A percentile compares a stretch with the other conserved stretches of the same genome.
These are phyloP conservation scores for Aspergillus vadensis DNA, from an alignment of 2,329 filamentous ascomycete species.

Conservation along the genomic window DNA sequence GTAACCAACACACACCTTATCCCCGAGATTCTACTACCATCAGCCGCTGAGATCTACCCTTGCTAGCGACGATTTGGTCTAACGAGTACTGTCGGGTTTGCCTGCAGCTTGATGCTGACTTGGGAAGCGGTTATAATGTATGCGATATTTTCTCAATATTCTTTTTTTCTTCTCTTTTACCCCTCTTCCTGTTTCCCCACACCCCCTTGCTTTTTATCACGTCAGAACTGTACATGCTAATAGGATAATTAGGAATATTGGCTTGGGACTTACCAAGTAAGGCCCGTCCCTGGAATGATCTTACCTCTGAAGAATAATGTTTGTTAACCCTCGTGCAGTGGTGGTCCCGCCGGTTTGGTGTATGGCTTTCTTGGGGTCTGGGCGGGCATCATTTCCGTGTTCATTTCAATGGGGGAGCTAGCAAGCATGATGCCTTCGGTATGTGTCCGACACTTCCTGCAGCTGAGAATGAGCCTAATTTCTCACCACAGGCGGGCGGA, in stretches of 20 bases:
- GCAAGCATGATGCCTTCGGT: constrained; percentile 29
- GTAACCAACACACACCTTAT: neutral
- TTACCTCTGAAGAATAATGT: no score
- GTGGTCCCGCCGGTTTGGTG: constrained; percentile 33
- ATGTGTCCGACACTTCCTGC: neutral
- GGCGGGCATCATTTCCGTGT: constrained; percentile 27
- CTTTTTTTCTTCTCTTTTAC: no score
- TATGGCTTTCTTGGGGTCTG: constrained; percentile 37
- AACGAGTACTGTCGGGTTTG: constrained; percentile 44
- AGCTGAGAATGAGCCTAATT: neutral
- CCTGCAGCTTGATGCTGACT: constrained; percentile 41
- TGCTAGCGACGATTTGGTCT: constrained; percentile 44
- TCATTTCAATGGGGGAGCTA: constrained; percentile 33
- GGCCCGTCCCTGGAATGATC: neutral
- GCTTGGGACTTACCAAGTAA: constrained; percentile 1
- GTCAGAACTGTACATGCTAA: no score
- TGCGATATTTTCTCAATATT: no score
- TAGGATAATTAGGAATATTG: neutral
- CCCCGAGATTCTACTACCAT: neutral
- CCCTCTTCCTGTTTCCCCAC: neutral
- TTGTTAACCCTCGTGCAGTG: constrained; percentile 20
- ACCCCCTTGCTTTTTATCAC: no score
- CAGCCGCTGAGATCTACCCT: neutral
- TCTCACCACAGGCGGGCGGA: constrained; percentile 27
- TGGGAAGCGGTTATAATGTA: constrained; percentile 35